Percentiles rank a stretch among this genome's conserved stretches.
Conservation (phyloP, 768 basidiomycete species). For the Termitomyces sp. region DNA sequence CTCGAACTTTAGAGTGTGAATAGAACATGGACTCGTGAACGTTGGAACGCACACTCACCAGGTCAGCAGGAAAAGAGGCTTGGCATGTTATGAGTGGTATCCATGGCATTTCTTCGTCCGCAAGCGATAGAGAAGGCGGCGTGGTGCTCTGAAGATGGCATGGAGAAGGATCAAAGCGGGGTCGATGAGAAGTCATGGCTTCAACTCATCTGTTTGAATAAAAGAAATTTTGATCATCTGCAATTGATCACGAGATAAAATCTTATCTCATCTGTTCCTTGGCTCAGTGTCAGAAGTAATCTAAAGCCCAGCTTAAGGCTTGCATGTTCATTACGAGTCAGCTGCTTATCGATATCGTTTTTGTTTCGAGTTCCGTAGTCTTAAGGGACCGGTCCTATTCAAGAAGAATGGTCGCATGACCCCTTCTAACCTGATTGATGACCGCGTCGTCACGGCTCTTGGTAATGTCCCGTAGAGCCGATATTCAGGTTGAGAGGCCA, state of each 20-base stretch:
- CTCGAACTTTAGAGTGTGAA: constrained; percentile 52
- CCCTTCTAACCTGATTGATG: neutral
- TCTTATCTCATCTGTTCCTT: neutral
- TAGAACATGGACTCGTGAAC: neutral
- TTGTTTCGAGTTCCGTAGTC: neutral
- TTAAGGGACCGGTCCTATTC: neutral
- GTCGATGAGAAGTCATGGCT: constrained; percentile 9
- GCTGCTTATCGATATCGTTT: neutral
- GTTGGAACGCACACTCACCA: constrained; percentile 26
- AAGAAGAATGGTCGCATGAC: constrained; percentile 2
- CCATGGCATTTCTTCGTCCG: constrained; percentile 11
- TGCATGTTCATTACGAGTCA: neutral
- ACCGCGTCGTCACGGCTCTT: neutral
- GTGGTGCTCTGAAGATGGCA: neutral
- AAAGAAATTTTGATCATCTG: neutral
- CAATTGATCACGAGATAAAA: neutral
- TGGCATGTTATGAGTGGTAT: constrained; percentile 35
- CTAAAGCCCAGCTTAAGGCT: neutral
- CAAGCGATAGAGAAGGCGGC: constrained; percentile 3
- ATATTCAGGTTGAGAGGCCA: neutral
- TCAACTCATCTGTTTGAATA: neutral
- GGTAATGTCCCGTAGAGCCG: neutral
- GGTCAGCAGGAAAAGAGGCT: constrained; percentile 34
- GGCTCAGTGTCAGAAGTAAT: neutral
- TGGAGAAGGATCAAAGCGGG: constrained; percentile 15